Evolutionary conservation across 2,329 filamentous ascomycete genomes (phyloP).

Genomic region (Byssothecium circinans): DNA sequence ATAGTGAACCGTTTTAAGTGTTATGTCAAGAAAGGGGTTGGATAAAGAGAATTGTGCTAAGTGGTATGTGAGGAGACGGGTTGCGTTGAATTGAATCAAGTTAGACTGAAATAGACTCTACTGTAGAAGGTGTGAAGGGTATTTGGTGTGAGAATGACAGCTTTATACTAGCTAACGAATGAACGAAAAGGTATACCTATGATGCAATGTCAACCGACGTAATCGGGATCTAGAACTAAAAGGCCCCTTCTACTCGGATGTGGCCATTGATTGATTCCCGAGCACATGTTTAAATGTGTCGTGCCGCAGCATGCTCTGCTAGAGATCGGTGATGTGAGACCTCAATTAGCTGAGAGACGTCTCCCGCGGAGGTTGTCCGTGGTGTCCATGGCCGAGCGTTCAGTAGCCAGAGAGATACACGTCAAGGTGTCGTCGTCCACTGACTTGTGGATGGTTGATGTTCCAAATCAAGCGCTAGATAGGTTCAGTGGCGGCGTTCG

Average conservation of each 20-base stretch:
- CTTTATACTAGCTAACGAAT: conserved; percentile 1
- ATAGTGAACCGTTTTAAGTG: conserved; percentile 43
- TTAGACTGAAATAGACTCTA: too few relatives aligned
- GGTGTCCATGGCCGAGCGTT: not conserved
- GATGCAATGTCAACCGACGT: conserved; percentile 8
- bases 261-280: too few relatives aligned
- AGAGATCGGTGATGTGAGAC: not conserved
- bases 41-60: too few relatives aligned
- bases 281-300: not conserved
- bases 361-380: not conserved
- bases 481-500: not conserved
- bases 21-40: too few relatives aligned
- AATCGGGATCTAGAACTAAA: not conserved
- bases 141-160: not conserved
- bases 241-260: too few relatives aligned
- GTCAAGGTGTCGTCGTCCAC: not conserved
- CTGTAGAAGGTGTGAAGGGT: not conserved
- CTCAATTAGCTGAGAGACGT: conserved; percentile 2
- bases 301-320: conserved; percentile 1
- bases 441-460: too few relatives aligned
- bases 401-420: conserved; percentile 1
- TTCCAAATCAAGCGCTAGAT: not conserved
- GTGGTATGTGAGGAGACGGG: too few relatives aligned
- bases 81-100: too few relatives aligned
- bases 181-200: not conserved